phyloP scores from a whole-genome alignment of 805 yeast genomes.

The Spathaspora sp. region DNA sequence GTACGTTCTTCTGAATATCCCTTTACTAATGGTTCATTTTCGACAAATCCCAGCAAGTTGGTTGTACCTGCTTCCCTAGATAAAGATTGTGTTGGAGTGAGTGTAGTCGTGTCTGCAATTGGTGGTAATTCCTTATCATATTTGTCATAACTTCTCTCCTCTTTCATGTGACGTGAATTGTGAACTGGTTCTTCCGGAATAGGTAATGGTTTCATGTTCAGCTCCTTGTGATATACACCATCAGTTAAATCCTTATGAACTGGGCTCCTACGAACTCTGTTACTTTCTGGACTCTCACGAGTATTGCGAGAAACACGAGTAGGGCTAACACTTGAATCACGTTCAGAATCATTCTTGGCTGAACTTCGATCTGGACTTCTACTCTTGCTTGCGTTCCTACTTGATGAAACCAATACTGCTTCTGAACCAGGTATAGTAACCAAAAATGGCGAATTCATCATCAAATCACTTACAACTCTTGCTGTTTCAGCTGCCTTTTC shows the following conservation, averaged over 20 bases:
- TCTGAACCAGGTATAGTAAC: background rate
- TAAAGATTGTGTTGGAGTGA: background rate
- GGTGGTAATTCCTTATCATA: constrained; percentile 3
- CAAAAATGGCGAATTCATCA: constrained; percentile 3
- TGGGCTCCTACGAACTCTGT: background rate
- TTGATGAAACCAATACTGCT: background rate
- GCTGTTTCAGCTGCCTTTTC: constrained; percentile 1
- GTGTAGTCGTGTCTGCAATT: constrained; percentile 2
- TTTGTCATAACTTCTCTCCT: background rate
- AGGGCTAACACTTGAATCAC: background rate
- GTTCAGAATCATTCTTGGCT: background rate
- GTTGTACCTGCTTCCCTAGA: background rate
- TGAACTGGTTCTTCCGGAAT: too few species aligned
- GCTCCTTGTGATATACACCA: background rate
- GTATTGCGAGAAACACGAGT: background rate
- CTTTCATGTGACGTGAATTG: too few species aligned
- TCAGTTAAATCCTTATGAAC: background rate
- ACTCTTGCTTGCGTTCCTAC: background rate
- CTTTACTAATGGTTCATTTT: background rate
- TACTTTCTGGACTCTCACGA: background rate
- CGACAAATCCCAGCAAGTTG: background rate
- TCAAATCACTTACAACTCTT: background rate
- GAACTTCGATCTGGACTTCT: background rate
- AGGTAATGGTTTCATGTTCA: background rate
- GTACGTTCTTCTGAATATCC: background rate